These are phyloP conservation scores for Alternaria sp. DNA, from an alignment of 2,329 filamentous ascomycete species.

Conservation along the genomic window DNA sequence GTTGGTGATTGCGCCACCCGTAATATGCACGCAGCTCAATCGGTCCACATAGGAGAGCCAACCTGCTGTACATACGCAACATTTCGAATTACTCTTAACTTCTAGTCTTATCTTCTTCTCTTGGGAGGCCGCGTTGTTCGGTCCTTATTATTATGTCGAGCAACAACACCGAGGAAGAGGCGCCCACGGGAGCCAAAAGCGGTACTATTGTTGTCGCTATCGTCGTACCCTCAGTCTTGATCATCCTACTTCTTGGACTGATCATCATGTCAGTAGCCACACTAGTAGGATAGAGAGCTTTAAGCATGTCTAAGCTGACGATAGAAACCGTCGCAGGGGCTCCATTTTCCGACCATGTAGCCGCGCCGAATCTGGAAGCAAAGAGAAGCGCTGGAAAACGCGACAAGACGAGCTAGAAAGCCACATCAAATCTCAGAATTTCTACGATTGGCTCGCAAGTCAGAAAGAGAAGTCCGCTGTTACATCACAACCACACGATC, in stretches of 20 bases:
- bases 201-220: conserved; percentile 40
- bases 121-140: neutral
- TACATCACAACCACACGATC: conserved; percentile 24
- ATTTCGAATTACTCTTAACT: neutral
- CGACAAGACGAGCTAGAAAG: conserved; percentile 43
- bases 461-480: conserved; percentile 33
- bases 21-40: conserved; percentile 24
- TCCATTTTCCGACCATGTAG: conserved; percentile 31
- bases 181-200: conserved; percentile 6
- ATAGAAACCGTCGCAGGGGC: conserved; percentile 30
- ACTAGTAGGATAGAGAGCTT: neutral
- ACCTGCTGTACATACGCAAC: conserved; percentile 9
- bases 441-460: conserved; percentile 43
- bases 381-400: conserved; percentile 36
- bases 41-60: conserved; percentile 13
- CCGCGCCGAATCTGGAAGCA: conserved; percentile 20
- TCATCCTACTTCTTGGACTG: conserved; percentile 40
- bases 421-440: conserved; percentile 42
- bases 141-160: conserved; percentile 21
- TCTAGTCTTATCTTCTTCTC: neutral
- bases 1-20: conserved; percentile 18
- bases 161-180: conserved; percentile 16
- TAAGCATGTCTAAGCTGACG: conserved; percentile 13
- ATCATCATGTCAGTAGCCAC: conserved; percentile 38
- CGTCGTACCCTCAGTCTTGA: conserved; percentile 43